Conservation (phyloP, 176 grass and related monocot genomes). For the Poa pratensis region DNA sequence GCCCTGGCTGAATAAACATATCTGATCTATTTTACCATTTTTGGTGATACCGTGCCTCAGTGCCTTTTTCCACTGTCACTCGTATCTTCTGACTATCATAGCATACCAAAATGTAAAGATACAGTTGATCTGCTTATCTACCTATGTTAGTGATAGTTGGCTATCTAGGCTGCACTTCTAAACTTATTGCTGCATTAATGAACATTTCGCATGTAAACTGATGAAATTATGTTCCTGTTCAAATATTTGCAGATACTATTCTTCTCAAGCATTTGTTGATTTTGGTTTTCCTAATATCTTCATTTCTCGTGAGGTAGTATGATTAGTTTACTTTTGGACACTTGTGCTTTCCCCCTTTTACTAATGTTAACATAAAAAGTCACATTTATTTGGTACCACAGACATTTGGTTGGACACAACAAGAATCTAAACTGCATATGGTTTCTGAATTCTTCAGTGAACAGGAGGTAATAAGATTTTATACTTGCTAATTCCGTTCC, state of each 20-base stretch:
- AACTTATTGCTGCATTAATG: neutral
- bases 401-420: constrained; percentile 89
- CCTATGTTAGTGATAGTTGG: neutral
- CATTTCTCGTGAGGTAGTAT: constrained; percentile 99
- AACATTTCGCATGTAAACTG: neutral
- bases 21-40: constrained; percentile 3
- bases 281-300: constrained; percentile 97
- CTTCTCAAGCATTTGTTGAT: constrained; percentile 87
- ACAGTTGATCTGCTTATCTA: constrained; percentile 10
- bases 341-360: neutral
- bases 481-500: constrained; percentile 28
- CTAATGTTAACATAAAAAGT: neutral
- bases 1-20: neutral
- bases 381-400: constrained; percentile 45
- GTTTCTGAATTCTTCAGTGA: constrained; percentile 91
- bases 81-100: constrained; percentile 1
- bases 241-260: constrained; percentile 81
- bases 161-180: neutral
- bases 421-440: constrained; percentile 95
- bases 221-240: neutral
- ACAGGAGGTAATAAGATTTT: constrained; percentile 77
- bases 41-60: neutral
- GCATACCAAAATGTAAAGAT: neutral
- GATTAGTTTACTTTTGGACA: constrained; percentile 18
- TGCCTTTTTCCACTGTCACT: neutral